phyloP scores from a whole-genome alignment of 1,284 basidiomycete genomes.

The Athelia sp. region DNA sequence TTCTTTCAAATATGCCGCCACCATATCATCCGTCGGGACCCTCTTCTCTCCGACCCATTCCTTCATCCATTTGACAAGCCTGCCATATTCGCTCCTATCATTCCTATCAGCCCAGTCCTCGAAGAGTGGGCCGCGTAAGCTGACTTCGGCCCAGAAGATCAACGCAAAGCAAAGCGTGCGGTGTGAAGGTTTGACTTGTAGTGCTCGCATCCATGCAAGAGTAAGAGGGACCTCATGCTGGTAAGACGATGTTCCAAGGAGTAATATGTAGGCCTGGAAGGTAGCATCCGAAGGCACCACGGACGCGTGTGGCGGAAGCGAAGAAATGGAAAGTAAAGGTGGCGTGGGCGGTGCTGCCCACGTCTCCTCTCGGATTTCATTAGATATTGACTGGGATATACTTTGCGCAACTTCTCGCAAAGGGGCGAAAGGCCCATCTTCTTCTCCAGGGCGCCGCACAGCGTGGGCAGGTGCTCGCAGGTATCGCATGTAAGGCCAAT shows the following conservation, averaged over 20 bases:
- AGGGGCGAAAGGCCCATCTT: constrained; percentile 19
- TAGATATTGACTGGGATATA: constrained; percentile 5
- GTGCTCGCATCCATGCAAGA: constrained; percentile 73
- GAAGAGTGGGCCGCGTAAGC: constrained; percentile 53
- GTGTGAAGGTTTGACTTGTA: constrained; percentile 47
- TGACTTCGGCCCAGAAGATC: constrained; percentile 68
- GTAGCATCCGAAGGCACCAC: constrained; percentile 44
- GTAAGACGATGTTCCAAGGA: constrained; percentile 51
- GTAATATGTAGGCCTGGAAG: constrained; percentile 59
- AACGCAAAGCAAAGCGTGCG: constrained; percentile 61
- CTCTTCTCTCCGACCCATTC: constrained; percentile 58
- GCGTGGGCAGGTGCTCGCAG: constrained; percentile 23
- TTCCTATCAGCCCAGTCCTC: constrained; percentile 29
- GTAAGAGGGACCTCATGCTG: constrained; percentile 61
- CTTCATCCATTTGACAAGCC: constrained; percentile 55
- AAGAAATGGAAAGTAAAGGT: not conserved
- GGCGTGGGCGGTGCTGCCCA: not conserved
- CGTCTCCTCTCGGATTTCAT: not conserved
- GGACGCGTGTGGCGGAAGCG: constrained; percentile 16
- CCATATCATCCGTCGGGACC: constrained; percentile 39
- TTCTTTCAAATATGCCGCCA: not conserved
- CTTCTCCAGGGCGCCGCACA: constrained; percentile 21
- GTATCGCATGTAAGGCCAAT: constrained; percentile 32
- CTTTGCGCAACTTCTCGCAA: constrained; percentile 20
- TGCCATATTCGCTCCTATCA: constrained; percentile 39